phyloP scores from a whole-genome alignment of 2,329 filamentous ascomycete genomes.

The Colletotrichum lupini region DNA sequence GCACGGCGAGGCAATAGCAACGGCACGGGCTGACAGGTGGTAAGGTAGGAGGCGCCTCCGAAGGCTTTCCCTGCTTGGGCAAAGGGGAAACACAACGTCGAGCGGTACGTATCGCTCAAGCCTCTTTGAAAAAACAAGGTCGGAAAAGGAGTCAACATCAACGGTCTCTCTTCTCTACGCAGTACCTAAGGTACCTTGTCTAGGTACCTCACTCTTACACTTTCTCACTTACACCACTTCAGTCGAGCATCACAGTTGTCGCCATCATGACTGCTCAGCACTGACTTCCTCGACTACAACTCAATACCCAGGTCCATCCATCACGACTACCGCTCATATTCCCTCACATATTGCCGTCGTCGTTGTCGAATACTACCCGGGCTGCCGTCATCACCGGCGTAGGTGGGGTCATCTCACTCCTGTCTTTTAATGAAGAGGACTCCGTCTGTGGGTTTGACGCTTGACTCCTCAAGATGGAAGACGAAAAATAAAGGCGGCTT shows the following conservation, averaged over 20 bases:
- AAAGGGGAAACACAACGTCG: slow-evolving; percentile 6
- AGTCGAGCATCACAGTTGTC: background rate
- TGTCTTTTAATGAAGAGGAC: slow-evolving; percentile 28
- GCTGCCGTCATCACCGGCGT: slow-evolving; percentile 13
- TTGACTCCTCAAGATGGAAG: background rate
- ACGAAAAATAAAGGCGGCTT: slow-evolving; percentile 6
- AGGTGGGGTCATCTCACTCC: slow-evolving; percentile 24
- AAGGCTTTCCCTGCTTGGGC: background rate
- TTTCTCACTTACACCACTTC: background rate
- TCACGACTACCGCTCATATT: background rate
- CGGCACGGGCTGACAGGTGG: background rate
- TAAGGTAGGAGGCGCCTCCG: background rate
- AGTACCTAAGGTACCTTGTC: no score
- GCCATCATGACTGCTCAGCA: no score
- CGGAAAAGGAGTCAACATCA: background rate
- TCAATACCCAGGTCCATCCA: background rate
- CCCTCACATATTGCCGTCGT: background rate
- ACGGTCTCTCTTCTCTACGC: background rate
- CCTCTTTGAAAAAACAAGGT: background rate
- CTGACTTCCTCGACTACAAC: no score
- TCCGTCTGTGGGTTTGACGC: slow-evolving; percentile 26
- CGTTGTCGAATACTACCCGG: background rate
- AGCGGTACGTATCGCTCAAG: background rate
- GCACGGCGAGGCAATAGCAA: no score
- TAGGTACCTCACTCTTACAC: background rate